These are phyloP conservation scores for Musa schizocarpa DNA, from an alignment of 176 grass and related monocot genomes.

Conservation along the genomic window DNA sequence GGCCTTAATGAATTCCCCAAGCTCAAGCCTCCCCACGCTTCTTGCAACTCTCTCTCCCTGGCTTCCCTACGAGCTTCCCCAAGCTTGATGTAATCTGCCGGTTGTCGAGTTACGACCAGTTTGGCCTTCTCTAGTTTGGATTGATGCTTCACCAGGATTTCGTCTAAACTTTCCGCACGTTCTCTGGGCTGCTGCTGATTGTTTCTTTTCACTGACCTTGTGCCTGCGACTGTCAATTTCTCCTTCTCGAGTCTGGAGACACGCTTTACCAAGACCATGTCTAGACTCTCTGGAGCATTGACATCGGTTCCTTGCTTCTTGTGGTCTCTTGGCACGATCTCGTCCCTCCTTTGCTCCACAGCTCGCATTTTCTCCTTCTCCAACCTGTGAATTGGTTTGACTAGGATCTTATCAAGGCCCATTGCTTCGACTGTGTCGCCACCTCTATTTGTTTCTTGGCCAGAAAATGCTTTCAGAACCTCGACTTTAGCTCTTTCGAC, in stretches of 20 bases:
- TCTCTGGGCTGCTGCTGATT: conserved; percentile 7
- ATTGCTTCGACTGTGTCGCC: neutral
- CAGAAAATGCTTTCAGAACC: conserved; percentile 39
- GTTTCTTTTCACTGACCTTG: conserved; percentile 17
- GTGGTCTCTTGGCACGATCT: neutral
- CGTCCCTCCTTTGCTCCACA: neutral
- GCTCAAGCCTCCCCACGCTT: conserved; percentile 67
- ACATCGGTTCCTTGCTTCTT: conserved; percentile 2
- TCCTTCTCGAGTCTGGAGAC: conserved; percentile 49
- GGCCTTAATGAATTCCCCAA: conserved; percentile 62
- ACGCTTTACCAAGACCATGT: conserved; percentile 73
- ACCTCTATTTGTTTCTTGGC: conserved; percentile 19
- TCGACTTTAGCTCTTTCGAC: conserved; percentile 50
- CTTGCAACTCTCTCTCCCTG: conserved; percentile 58
- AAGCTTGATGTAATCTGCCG: conserved; percentile 25
- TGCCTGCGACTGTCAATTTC: conserved; percentile 34
- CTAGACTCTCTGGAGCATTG: conserved; percentile 12
- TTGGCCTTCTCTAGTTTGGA: conserved; percentile 50
- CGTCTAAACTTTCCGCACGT: conserved; percentile 29
- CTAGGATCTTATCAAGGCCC: conserved; percentile 43
- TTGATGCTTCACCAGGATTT: conserved; percentile 45
- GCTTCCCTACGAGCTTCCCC: conserved; percentile 39
- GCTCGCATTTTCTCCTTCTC: conserved; percentile 47
- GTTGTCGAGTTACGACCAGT: conserved; percentile 24
- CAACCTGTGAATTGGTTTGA: conserved; percentile 41